A percentile compares a stretch with the other conserved stretches of the same genome.
phyloP scores from a whole-genome alignment of 2,329 filamentous ascomycete species.

The Ophiostoma himal-ulmi region DNA sequence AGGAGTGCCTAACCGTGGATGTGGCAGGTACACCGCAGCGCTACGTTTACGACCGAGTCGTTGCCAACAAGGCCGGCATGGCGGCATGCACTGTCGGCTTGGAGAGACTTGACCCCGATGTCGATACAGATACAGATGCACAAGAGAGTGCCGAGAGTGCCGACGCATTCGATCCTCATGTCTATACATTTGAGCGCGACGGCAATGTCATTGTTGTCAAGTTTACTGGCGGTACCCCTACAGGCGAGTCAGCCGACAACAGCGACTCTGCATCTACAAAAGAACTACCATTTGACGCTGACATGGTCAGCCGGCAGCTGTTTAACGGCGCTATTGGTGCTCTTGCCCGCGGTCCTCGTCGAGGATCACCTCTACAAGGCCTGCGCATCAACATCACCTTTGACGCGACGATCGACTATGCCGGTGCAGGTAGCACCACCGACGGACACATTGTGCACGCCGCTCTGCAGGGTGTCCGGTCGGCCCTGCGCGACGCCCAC shows the following conservation, averaged over 20 bases:
- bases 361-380: conserved; percentile 72
- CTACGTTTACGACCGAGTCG: conserved; percentile 66
- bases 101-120: conserved; percentile 46
- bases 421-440: conserved; percentile 62
- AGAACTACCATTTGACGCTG: conserved; percentile 41
- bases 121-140: background rate
- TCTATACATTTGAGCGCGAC: conserved; percentile 43
- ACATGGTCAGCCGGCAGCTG: conserved; percentile 54
- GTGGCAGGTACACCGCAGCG: conserved; percentile 45
- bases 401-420: conserved; percentile 58
- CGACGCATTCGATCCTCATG: background rate
- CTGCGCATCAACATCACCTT: conserved; percentile 66
- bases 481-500: conserved; percentile 59
- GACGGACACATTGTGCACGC: conserved; percentile 61
- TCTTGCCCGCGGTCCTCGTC: conserved; percentile 74
- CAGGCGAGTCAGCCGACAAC: background rate
- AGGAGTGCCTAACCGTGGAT: conserved; percentile 64
- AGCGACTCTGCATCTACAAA: background rate
- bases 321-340: conserved; percentile 78
- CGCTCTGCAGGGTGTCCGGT: conserved; percentile 57
- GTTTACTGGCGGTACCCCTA: conserved; percentile 39
- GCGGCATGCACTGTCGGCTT: conserved; percentile 67
- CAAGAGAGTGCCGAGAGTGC: background rate
- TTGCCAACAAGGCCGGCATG: conserved; percentile 73
- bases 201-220: conserved; percentile 63